A percentile compares a stretch with the other conserved stretches of the same genome.
Evolutionary conservation across 129 eudicot genomes (phyloP).

Genomic region (Scalesia atractyloides): DNA sequence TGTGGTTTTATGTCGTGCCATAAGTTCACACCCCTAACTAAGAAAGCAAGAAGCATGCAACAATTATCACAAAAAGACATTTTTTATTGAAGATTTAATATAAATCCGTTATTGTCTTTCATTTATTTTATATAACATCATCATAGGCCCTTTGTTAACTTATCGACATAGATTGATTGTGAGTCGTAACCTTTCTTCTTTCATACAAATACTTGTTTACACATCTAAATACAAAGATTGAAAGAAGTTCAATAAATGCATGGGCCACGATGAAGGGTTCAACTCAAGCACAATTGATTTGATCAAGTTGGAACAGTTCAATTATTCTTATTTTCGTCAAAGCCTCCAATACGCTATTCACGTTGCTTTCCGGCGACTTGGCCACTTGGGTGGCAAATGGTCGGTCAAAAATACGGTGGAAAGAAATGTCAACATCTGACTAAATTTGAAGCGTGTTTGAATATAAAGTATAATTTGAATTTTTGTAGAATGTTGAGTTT

Average conservation of each 20-base stretch:
- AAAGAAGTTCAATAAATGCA: constrained; percentile 22
- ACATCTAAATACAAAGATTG: not conserved
- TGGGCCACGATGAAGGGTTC: constrained; percentile 28
- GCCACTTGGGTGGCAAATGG: constrained; percentile 12
- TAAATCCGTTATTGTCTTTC: too few species aligned
- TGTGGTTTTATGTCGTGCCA: too few species aligned
- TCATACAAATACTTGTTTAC: too few species aligned
- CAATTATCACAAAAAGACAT: too few species aligned
- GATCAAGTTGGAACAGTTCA: constrained; percentile 2
- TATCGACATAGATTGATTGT: too few species aligned
- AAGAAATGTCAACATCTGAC: not conserved
- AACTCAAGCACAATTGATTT: constrained; percentile 14
- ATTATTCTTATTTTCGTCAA: not conserved
- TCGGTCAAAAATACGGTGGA: not conserved
- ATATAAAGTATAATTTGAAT: not conserved
- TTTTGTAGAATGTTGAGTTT: not conserved
- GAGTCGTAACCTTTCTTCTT: too few species aligned
- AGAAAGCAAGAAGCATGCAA: too few species aligned
- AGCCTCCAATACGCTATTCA: constrained; percentile 5
- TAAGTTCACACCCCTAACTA: too few species aligned
- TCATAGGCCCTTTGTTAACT: too few species aligned
- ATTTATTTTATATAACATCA: too few species aligned
- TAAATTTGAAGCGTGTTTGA: not conserved
- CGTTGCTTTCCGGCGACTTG: constrained; percentile 34
- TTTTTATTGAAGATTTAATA: too few species aligned